These are phyloP conservation scores for Lasiosphaeria ovina DNA, from an alignment of 495 filamentous ascomycete genomes.

Conservation along the genomic window DNA sequence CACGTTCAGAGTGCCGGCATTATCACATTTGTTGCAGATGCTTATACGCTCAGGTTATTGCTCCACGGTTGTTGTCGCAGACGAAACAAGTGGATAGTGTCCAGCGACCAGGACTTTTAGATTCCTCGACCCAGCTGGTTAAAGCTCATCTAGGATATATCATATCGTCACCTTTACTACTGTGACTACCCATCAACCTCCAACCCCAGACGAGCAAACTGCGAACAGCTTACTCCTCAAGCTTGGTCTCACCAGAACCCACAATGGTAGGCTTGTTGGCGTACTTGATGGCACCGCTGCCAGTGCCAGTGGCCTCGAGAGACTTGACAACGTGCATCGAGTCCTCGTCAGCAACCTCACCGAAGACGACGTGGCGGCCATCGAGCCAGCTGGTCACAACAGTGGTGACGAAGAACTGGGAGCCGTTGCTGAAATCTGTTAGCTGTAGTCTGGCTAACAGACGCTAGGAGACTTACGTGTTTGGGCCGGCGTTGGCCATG, in stretches of 20 bases:
- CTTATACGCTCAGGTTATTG: too few relatives aligned
- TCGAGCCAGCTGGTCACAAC: constrained; percentile 71
- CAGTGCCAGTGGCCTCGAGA: constrained; percentile 68
- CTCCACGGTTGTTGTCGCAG: too few relatives aligned
- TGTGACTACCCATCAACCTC: not conserved
- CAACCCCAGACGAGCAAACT: not conserved
- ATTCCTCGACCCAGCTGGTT: constrained; percentile 2
- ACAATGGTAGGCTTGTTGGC: constrained; percentile 66
- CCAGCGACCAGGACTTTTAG: constrained; percentile 3
- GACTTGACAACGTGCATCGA: constrained; percentile 66
- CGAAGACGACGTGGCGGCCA: constrained; percentile 80
- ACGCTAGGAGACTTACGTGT: constrained; percentile 57
- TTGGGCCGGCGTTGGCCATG: constrained; percentile 80
- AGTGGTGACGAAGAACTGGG: constrained; percentile 78
- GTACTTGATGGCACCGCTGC: constrained; percentile 61
- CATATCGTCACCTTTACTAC: not conserved
- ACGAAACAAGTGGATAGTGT: not conserved
- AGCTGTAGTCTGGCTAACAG: not conserved
- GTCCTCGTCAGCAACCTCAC: constrained; percentile 64
- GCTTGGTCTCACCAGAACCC: constrained; percentile 51
- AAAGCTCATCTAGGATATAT: not conserved
- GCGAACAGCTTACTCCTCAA: constrained; percentile 18
- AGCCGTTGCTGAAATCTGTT: constrained; percentile 58
- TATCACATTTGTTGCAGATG: not conserved
- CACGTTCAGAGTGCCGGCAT: too few relatives aligned